Evolutionary conservation across 306 rosid genomes (phyloP), one percentile per base, ranked within the genome.

Genomic region (Hippophae tibetana): DNA sequence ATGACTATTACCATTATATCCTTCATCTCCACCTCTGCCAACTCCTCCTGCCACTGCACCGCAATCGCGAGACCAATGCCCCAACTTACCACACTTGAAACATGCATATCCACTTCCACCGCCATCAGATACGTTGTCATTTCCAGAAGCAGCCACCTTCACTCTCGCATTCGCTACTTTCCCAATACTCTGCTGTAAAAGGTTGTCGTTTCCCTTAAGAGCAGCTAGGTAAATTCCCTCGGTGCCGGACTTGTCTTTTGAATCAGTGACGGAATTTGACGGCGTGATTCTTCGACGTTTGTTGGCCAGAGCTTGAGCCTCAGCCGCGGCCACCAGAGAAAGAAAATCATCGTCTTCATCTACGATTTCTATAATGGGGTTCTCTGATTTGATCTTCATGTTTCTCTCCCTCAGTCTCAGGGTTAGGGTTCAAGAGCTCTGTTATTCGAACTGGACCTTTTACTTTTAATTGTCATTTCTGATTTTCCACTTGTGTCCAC

Each of bases 1-100:
- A 10, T 48, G 52, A 58, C 53, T 62, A 64, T 67, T 52, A 54
- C 3, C 40, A 10, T 54, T 11, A 7, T 77, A 76, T 46, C 72
- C 82, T 11, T 69, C 78, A 8, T 69, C 76, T 9, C 56, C 78
- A 8, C 69, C 76, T 9, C 56, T 61, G 1, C 63, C 66, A n/a
- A 60, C 56, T 25, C 71, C 67, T 58, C 63, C 57, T 7, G 42
- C 64, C 2, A 64, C 8, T 1, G 67, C 59, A 50, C 53, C 57
- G 57, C 84, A 82, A 56, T 82, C 80, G 56, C 84, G 76, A 27
- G 84, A 78, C 84, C 84, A 82, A 64, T 82, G 87, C 10, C 87
- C 87, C 7, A 63, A 40, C 27, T 73, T 78, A 18, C 87, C 82
- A 65, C 87, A 82, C 63, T 82, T 82, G 64, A 76, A 82, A 72